These are phyloP conservation scores for Ascocoryne sarcoides DNA, from an alignment of 2,329 filamentous ascomycete genomes.

Conservation along the genomic window DNA sequence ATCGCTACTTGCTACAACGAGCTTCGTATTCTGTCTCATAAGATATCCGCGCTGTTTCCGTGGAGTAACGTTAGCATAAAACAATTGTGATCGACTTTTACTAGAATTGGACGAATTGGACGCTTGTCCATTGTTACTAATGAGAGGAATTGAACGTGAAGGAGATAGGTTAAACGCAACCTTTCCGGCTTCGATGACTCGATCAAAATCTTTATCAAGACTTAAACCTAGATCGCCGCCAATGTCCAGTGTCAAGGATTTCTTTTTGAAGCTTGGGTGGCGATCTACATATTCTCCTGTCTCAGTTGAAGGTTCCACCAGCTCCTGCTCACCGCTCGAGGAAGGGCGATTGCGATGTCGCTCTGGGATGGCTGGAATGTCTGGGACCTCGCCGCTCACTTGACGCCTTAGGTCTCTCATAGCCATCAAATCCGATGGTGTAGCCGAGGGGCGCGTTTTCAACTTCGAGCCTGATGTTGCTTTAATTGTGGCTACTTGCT, in stretches of 20 bases:
- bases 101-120: conserved; percentile 24
- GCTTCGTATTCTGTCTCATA: conserved; percentile 97
- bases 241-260: conserved; percentile 73
- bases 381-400: conserved; percentile 65
- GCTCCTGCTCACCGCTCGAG: conserved; percentile 34
- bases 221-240: conserved; percentile 70
- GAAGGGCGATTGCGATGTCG: conserved; percentile 49
- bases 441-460: conserved; percentile 82
- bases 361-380: conserved; percentile 51
- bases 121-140: conserved; percentile 36
- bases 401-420: conserved; percentile 84
- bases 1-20: conserved; percentile 77
- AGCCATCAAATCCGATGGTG: conserved; percentile 70
- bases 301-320: conserved; percentile 12
- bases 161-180: conserved; percentile 47
- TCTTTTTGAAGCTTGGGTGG: conserved; percentile 67
- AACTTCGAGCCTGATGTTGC: conserved; percentile 70
- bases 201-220: conserved; percentile 85
- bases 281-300: conserved; percentile 33
- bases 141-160: conserved; percentile 17
- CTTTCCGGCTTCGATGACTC: conserved; percentile 96
- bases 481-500: conserved; percentile 80
- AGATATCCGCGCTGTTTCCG: conserved; percentile 87
- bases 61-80: conserved; percentile 53
- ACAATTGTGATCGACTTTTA: conserved; percentile 1